Conservation (phyloP, 305 asterid species). For the Fraxinus dipetala region DNA sequence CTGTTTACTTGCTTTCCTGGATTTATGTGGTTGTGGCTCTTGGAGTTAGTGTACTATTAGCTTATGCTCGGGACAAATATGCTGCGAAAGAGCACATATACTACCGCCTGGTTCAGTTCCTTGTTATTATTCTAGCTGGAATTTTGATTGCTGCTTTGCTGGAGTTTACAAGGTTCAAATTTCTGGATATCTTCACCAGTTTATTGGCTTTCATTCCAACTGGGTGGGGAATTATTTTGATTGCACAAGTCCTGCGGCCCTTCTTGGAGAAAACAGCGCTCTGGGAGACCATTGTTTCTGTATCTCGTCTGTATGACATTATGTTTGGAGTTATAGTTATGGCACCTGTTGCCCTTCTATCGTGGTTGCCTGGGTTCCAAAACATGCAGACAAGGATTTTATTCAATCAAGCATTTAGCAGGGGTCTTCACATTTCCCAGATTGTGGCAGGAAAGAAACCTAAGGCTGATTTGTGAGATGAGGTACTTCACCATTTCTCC, state of each 20-base stretch:
- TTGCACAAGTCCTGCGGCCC: slow-evolving; percentile 57
- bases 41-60: slow-evolving; percentile 39
- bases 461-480: slow-evolving; percentile 45
- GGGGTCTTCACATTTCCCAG: slow-evolving; percentile 68
- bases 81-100: slow-evolving; percentile 64
- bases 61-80: slow-evolving; percentile 56
- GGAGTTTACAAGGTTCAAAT: slow-evolving; percentile 46
- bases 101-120: slow-evolving; percentile 68
- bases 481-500: slow-evolving; percentile 29
- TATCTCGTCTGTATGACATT: slow-evolving; percentile 54
- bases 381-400: slow-evolving; percentile 68
- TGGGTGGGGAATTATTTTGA: slow-evolving; percentile 56
- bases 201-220: slow-evolving; percentile 63
- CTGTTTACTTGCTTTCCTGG: slow-evolving; percentile 62
- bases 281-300: slow-evolving; percentile 49
- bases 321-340: slow-evolving; percentile 61
- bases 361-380: slow-evolving; percentile 72
- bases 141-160: slow-evolving; percentile 43
- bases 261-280: slow-evolving; percentile 40
- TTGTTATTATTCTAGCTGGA: slow-evolving; percentile 41
- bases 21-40: slow-evolving; percentile 50
- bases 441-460: slow-evolving; percentile 59
- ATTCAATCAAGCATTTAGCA: slow-evolving; percentile 67
- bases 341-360: slow-evolving; percentile 54
- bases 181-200: slow-evolving; percentile 53